Conservation (phyloP, 2,329 filamentous ascomycete species). For the Trichoderma citrinoviride region DNA sequence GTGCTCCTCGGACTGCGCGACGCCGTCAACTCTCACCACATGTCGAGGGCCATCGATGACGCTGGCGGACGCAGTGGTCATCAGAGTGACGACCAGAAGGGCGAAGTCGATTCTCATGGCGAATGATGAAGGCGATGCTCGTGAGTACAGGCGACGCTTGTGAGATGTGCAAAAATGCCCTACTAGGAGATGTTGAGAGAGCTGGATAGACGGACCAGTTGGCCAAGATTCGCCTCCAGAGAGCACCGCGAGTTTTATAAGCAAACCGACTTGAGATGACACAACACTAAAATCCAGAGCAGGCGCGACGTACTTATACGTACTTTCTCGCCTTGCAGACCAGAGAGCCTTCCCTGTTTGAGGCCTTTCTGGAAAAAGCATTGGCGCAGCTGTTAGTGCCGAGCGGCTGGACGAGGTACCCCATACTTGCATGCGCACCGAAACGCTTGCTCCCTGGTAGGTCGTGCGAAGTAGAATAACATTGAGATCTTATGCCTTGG, state of each 20-base stretch:
- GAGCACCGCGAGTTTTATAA: background rate
- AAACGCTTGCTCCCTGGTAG: too few relatives aligned
- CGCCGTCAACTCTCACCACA: constrained; percentile 28
- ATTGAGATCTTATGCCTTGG: too few relatives aligned
- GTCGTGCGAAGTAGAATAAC: too few relatives aligned
- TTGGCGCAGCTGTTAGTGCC: too few relatives aligned
- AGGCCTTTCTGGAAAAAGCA: too few relatives aligned
- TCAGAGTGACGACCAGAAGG: constrained; percentile 32
- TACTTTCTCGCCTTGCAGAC: background rate
- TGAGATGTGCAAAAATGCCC: background rate
- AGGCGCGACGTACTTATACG: background rate
- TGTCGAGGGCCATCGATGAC: constrained; percentile 28
- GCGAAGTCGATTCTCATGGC: constrained; percentile 36
- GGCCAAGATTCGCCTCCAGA: background rate
- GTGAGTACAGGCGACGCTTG: too few relatives aligned
- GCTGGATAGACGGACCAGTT: background rate
- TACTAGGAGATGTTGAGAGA: background rate
- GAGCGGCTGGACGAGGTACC: too few relatives aligned
- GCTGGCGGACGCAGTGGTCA: constrained; percentile 30
- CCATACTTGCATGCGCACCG: too few relatives aligned
- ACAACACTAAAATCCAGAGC: background rate
- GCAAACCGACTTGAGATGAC: background rate
- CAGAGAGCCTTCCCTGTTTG: too few relatives aligned
- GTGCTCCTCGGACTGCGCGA: constrained; percentile 33
- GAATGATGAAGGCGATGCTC: background rate